These are phyloP conservation scores for Polyporus tsugae DNA, from an alignment of 1,284 basidiomycete genomes.

Conservation along the genomic window DNA sequence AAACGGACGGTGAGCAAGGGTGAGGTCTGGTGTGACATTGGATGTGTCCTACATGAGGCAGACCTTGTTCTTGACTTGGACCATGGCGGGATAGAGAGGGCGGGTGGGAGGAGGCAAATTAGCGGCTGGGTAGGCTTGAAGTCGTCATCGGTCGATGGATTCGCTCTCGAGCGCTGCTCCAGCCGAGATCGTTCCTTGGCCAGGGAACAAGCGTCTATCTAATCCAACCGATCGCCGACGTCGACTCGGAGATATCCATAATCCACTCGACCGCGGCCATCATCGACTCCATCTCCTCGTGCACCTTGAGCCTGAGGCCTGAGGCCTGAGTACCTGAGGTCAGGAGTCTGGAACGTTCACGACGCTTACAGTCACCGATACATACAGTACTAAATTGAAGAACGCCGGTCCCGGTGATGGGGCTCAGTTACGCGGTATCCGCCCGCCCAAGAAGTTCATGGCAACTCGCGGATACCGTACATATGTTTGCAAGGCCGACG, in stretches of 20 bases:
- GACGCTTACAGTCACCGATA: background rate
- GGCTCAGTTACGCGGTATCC: background rate
- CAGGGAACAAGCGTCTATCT: background rate
- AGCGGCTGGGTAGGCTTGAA: background rate
- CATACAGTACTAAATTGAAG: background rate
- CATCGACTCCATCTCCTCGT: background rate
- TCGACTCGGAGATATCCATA: background rate
- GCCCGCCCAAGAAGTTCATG: background rate
- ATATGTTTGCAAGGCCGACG: background rate
- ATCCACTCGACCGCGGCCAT: no score
- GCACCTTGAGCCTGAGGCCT: background rate
- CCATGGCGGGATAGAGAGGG: constrained; percentile 40
- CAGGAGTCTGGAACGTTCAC: background rate
- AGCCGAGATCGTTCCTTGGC: background rate
- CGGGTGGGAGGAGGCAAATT: background rate
- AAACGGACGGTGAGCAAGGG: background rate
- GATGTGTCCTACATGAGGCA: constrained; percentile 77
- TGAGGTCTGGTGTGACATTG: background rate
- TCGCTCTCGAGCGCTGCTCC: background rate
- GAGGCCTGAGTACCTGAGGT: background rate
- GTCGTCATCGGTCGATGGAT: background rate
- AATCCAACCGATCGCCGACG: background rate
- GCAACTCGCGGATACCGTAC: no score
- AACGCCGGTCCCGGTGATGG: background rate
- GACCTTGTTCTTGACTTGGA: constrained; percentile 84